These are phyloP conservation scores for Suhomyces anneliseae DNA, from an alignment of 1,139 yeast species.

Conservation along the genomic window DNA sequence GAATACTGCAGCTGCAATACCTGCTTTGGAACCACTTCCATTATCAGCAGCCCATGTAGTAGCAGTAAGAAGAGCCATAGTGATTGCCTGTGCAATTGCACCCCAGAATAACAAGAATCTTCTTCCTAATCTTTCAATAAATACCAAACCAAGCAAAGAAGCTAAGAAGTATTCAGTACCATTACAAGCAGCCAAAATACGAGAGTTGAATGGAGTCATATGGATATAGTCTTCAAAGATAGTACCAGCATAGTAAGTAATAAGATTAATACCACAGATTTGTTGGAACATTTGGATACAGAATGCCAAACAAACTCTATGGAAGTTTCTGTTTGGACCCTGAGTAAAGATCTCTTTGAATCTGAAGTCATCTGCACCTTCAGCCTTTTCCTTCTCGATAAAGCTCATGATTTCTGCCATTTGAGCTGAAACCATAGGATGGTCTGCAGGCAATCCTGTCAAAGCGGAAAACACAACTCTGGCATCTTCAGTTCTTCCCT, in stretches of 20 bases:
- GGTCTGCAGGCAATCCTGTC: conserved; percentile 33
- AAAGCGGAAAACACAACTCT: conserved; percentile 46
- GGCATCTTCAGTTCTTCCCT: conserved; percentile 49
- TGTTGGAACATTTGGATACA: conserved; percentile 78
- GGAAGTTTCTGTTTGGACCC: conserved; percentile 48
- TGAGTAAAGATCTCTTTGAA: conserved; percentile 31
- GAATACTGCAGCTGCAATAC: conserved; percentile 39
- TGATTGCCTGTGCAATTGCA: conserved; percentile 46
- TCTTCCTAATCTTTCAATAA: conserved; percentile 80
- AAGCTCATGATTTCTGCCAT: conserved; percentile 33
- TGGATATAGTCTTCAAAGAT: conserved; percentile 57
- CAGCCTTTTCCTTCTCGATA: conserved; percentile 25
- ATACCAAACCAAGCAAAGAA: conserved; percentile 80
- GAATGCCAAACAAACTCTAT: conserved; percentile 46
- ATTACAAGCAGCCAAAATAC: conserved; percentile 81
- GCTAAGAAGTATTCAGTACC: conserved; percentile 79
- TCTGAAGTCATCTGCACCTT: conserved; percentile 25
- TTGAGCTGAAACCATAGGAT: conserved; percentile 28
- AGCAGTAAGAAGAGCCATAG: conserved; percentile 34
- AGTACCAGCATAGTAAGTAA: conserved; percentile 76
- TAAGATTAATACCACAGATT: conserved; percentile 87
- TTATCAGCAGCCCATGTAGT: conserved; percentile 29
- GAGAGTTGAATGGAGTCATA: conserved; percentile 52
- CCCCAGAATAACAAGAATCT: conserved; percentile 64
- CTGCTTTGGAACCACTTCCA: conserved; percentile 12